These are phyloP conservation scores for Collybia nuda DNA, from an alignment of 768 basidiomycete genomes.

Conservation along the genomic window DNA sequence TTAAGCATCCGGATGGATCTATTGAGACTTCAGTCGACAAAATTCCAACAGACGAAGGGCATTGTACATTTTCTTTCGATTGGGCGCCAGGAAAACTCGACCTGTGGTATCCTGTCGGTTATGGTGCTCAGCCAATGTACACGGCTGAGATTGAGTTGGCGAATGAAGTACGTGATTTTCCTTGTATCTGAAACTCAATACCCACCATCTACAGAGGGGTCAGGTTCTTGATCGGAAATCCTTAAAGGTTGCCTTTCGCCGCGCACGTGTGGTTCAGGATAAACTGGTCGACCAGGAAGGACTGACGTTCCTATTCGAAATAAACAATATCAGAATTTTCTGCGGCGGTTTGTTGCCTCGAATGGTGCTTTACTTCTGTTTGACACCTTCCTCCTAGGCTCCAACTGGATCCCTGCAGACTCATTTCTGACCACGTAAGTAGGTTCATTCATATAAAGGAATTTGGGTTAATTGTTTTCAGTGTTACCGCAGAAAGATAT, in stretches of 20 bases:
- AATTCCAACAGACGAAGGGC: slow-evolving; percentile 33
- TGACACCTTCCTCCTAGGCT: slow-evolving; percentile 40
- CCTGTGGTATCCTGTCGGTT: slow-evolving; percentile 86
- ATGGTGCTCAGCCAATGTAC: slow-evolving; percentile 83
- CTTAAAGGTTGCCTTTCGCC: slow-evolving; percentile 75
- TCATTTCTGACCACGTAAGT: slow-evolving; percentile 82
- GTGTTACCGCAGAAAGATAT: slow-evolving; percentile 57
- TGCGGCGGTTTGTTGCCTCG: slow-evolving; percentile 60
- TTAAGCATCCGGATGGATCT: slow-evolving; percentile 52
- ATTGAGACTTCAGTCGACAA: slow-evolving; percentile 37
- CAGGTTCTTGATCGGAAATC: slow-evolving; percentile 50
- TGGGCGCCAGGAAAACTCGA: slow-evolving; percentile 58
- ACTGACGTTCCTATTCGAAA: slow-evolving; percentile 83
- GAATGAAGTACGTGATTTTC: slow-evolving; percentile 43
- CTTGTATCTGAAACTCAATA: too few relatives aligned
- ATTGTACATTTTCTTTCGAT: slow-evolving; percentile 41
- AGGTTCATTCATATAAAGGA: not conserved
- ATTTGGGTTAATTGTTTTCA: slow-evolving; percentile 14
- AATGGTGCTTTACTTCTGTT: not conserved
- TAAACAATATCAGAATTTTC: slow-evolving; percentile 88
- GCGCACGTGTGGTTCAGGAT: slow-evolving; percentile 80
- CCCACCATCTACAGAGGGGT: slow-evolving; percentile 36
- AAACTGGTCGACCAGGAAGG: slow-evolving; percentile 75
- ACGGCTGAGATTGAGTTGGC: slow-evolving; percentile 53
- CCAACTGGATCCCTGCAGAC: slow-evolving; percentile 95